Evolutionary conservation across 495 filamentous ascomycete genomes (phyloP), one percentile per base, ranked within the genome.

Genomic region (Hyaloscypha variabilis): DNA sequence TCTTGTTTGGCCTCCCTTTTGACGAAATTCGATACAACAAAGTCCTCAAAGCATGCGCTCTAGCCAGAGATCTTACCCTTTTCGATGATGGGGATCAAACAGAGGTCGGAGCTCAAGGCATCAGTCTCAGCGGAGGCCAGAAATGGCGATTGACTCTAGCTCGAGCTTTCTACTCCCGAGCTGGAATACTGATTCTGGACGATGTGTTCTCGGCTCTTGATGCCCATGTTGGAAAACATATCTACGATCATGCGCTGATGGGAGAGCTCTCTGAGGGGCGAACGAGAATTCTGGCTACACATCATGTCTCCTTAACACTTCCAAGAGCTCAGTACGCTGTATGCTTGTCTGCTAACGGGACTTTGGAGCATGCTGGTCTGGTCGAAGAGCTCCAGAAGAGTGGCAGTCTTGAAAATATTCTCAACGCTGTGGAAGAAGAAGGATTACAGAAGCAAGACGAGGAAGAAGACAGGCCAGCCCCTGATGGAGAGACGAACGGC

Each of bases 61-160:
- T 93, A 11, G 77, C 82, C 29, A 81, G 83, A 13, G 90, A 93
- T 75, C 77, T 93, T 1, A 78, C 80, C 4, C 81, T 83, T 19
- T 83, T 92, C 52, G 82, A 83, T 26, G 83, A 88, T 64, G 88
- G 89, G 36, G 90, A 93, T 68, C 73, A 83, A 36, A 90, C 90
- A 1, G 86, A 89, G 67, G 83, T 93, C 60, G 90, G 90, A 1
- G 86, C 89, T 60, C 86, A 87, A 61, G 90, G 90, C 0, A 84
- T 90, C 24, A 88, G 83, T 58, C 79, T 93, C 3, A 89, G 86
- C 11, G 90, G 90, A 57, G 90, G 90, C 0, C 90, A 93, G 70
- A 84, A 85, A 56, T 89, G 88, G 74, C 80, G 90, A 17, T 79
- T 91, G 26, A 85, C 87, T 10, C 77, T 93, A 1, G 90, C 90